phyloP scores from a whole-genome alignment of 768 basidiomycete species.

The Ramaria rubella region DNA sequence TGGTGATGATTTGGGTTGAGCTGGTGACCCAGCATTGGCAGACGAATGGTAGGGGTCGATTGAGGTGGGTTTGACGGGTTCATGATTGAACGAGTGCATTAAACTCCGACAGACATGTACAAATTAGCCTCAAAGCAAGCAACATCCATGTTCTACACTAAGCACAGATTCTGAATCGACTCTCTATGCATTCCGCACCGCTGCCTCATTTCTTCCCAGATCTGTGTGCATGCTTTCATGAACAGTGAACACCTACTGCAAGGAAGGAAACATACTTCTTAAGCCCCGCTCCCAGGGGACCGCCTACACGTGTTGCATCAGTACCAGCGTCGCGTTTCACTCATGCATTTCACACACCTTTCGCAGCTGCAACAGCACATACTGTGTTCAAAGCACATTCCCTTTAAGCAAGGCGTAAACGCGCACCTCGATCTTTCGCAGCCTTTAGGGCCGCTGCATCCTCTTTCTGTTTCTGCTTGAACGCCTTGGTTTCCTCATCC shows the following conservation, averaged over 20 bases:
- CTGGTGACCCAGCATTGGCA: slow-evolving; percentile 69
- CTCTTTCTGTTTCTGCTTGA: slow-evolving; percentile 71
- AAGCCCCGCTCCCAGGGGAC: slow-evolving; percentile 68
- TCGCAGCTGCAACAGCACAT: slow-evolving; percentile 36
- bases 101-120: slow-evolving; percentile 14
- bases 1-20: slow-evolving; percentile 53
- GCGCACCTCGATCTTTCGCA: slow-evolving; percentile 64
- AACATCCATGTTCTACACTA: neutral
- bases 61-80: slow-evolving; percentile 12
- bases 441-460: slow-evolving; percentile 69
- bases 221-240: slow-evolving; percentile 29
- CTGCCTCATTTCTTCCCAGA: slow-evolving; percentile 61
- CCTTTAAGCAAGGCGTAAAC: neutral
- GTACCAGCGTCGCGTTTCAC: slow-evolving; percentile 7
- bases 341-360: slow-evolving; percentile 34
- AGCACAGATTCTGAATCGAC: neutral
- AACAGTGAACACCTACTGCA: neutral
- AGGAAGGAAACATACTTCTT: slow-evolving; percentile 64
- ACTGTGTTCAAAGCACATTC: neutral
- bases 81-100: slow-evolving; percentile 6
- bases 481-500: slow-evolving; percentile 61
- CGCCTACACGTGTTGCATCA: slow-evolving; percentile 37
- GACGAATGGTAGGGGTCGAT: slow-evolving; percentile 32
- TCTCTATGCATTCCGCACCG: neutral
- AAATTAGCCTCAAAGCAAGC: no score